Percentiles rank a stretch among this genome's conserved stretches.
These are phyloP conservation scores for Effrenium voratum DNA, from an alignment of 73 alveolate genomes.

Conservation along the genomic window DNA sequence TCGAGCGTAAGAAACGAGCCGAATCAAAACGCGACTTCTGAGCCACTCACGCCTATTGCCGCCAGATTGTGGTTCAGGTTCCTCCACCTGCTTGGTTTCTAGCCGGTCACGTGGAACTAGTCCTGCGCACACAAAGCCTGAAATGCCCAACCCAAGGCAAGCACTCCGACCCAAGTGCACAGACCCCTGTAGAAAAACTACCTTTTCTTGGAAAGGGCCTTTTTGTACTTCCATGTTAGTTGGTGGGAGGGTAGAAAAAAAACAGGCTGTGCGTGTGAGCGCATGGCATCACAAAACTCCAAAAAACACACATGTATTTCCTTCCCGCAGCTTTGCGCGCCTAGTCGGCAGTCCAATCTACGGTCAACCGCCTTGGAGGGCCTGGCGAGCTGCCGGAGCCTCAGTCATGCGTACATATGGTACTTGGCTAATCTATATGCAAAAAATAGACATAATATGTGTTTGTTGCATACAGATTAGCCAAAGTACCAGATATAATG, in stretches of 20 bases:
- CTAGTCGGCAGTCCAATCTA: slow-evolving; percentile 65
- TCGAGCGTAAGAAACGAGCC: neutral
- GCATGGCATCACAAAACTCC: too few species aligned
- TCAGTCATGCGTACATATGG: neutral
- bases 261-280: too few species aligned
- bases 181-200: neutral
- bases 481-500: too few species aligned
- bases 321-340: neutral
- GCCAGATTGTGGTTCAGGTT: neutral
- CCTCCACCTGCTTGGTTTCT: neutral
- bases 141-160: neutral
- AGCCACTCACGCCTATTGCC: neutral
- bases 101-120: slow-evolving; percentile 41
- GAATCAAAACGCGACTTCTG: neutral
- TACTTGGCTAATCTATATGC: too few species aligned
- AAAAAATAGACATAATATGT: neutral
- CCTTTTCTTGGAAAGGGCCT: neutral
- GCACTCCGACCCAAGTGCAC: neutral
- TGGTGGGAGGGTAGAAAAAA: neutral
- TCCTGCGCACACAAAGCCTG: neutral
- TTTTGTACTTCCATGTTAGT: neutral
- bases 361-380: slow-evolving; percentile 31
- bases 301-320: too few species aligned
- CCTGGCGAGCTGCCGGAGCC: slow-evolving; percentile 62
- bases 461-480: too few species aligned